Evolutionary conservation across 2,329 filamentous ascomycete genomes (phyloP).

Genomic region (Aspergillus novofumigatus): DNA sequence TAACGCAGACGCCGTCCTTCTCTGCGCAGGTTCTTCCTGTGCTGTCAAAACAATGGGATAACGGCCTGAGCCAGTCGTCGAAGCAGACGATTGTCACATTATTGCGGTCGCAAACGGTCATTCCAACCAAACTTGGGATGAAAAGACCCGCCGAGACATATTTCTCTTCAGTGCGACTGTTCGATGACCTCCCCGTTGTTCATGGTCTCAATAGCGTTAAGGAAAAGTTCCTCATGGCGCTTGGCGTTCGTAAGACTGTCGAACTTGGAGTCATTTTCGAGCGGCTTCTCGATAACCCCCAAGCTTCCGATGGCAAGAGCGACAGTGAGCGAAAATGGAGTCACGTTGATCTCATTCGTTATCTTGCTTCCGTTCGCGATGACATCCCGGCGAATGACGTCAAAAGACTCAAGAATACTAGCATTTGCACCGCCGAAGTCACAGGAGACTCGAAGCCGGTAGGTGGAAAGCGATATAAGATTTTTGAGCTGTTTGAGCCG

Average conservation of each 20-base stretch:
- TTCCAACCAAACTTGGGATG: conserved; percentile 92
- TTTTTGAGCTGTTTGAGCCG: conserved; percentile 79
- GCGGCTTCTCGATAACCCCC: conserved; percentile 64
- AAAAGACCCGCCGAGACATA: conserved; percentile 79
- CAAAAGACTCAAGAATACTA: conserved; percentile 69
- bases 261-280: conserved; percentile 93
- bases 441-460: conserved; percentile 51
- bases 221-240: conserved; percentile 76
- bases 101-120: conserved; percentile 65
- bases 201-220: conserved; percentile 74
- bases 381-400: conserved; percentile 86
- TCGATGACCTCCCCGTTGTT: conserved; percentile 85
- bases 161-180: conserved; percentile 88
- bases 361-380: conserved; percentile 80
- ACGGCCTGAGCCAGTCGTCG: conserved; percentile 57
- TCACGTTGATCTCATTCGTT: conserved; percentile 91
- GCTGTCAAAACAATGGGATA: conserved; percentile 86
- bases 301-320: conserved; percentile 44
- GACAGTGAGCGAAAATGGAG: conserved; percentile 65
- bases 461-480: conserved; percentile 58
- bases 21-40: conserved; percentile 72
- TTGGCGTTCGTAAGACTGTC: conserved; percentile 92
- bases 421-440: conserved; percentile 76
- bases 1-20: conserved; percentile 70
- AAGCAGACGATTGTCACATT: conserved; percentile 63